These are phyloP conservation scores for Pestalotiopsis sp. DNA, from an alignment of 2,329 filamentous ascomycete genomes.

Conservation along the genomic window DNA sequence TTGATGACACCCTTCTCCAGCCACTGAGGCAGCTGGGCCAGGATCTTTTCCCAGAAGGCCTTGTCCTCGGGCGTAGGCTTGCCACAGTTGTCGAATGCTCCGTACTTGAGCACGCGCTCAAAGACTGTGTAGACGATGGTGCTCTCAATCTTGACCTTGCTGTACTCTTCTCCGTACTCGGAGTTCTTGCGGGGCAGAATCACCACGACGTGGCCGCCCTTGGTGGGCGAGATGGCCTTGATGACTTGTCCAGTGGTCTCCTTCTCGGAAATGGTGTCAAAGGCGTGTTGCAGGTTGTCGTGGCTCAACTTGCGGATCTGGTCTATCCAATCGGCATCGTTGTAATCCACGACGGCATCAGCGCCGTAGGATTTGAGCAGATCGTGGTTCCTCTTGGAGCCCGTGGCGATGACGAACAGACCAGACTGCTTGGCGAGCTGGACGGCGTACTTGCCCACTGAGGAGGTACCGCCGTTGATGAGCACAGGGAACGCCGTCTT, in stretches of 20 bases:
- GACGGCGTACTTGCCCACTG: slow-evolving; percentile 31
- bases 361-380: slow-evolving; percentile 27
- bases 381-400: slow-evolving; percentile 27
- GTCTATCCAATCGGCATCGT: slow-evolving; percentile 47
- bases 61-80: slow-evolving; percentile 31
- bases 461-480: slow-evolving; percentile 28
- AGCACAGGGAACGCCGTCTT: slow-evolving; percentile 34
- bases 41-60: slow-evolving; percentile 34
- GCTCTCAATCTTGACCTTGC: slow-evolving; percentile 32
- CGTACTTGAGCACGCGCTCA: slow-evolving; percentile 24
- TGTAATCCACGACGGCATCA: slow-evolving; percentile 35
- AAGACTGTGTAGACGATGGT: slow-evolving; percentile 37
- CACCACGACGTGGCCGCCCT: slow-evolving; percentile 30
- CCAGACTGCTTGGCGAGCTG: slow-evolving; percentile 31
- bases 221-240: slow-evolving; percentile 30
- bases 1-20: slow-evolving; percentile 31
- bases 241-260: slow-evolving; percentile 25
- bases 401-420: slow-evolving; percentile 30
- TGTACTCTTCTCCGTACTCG: slow-evolving; percentile 21
- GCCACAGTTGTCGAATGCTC: slow-evolving; percentile 30
- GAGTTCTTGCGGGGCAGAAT: slow-evolving; percentile 25
- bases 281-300: slow-evolving; percentile 45
- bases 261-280: slow-evolving; percentile 32
- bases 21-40: slow-evolving; percentile 29
- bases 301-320: slow-evolving; percentile 68